These are phyloP conservation scores for Teunomyces atbi DNA, from an alignment of 805 yeast species.

Conservation along the genomic window DNA sequence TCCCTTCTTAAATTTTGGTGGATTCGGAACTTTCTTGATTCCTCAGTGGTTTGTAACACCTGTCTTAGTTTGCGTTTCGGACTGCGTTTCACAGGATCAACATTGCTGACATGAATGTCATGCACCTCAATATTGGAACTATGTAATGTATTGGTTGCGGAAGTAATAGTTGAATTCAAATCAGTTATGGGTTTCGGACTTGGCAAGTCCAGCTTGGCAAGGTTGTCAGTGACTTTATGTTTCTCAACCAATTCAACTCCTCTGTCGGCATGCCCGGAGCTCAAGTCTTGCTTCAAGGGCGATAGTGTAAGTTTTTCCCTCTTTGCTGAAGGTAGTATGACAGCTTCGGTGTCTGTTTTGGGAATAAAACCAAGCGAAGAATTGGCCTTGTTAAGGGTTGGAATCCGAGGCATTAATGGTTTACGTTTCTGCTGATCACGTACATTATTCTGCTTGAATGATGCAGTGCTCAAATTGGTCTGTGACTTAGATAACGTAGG, in stretches of 20 bases:
- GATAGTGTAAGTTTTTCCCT: not conserved
- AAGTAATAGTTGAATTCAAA: slow-evolving; percentile 13
- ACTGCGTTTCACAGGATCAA: slow-evolving; percentile 30
- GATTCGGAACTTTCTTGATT: not conserved
- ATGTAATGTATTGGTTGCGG: slow-evolving; percentile 19
- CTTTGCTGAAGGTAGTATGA: not conserved
- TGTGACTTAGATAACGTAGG: slow-evolving; percentile 33
- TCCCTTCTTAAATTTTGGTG: slow-evolving; percentile 1
- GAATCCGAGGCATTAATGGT: slow-evolving; percentile 14
- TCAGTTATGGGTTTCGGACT: not conserved
- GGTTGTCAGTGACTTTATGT: slow-evolving; percentile 5
- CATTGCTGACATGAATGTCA: slow-evolving; percentile 13
- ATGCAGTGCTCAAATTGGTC: slow-evolving; percentile 12
- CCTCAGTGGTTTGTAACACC: not conserved
- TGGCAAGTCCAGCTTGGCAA: slow-evolving; percentile 3
- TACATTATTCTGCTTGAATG: not conserved
- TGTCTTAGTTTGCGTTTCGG: not conserved
- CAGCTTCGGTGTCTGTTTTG: not conserved
- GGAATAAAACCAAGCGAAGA: slow-evolving; percentile 37
- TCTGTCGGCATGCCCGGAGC: not conserved
- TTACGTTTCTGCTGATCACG: slow-evolving; percentile 5
- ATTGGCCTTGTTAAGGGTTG: slow-evolving; percentile 32
- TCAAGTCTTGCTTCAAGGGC: not conserved
- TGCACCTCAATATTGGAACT: slow-evolving; percentile 15
- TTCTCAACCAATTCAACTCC: slow-evolving; percentile 10